Base-by-base conservation (phyloP, 208 protist genomes). In the Crithidia acanthocephali region DNA sequence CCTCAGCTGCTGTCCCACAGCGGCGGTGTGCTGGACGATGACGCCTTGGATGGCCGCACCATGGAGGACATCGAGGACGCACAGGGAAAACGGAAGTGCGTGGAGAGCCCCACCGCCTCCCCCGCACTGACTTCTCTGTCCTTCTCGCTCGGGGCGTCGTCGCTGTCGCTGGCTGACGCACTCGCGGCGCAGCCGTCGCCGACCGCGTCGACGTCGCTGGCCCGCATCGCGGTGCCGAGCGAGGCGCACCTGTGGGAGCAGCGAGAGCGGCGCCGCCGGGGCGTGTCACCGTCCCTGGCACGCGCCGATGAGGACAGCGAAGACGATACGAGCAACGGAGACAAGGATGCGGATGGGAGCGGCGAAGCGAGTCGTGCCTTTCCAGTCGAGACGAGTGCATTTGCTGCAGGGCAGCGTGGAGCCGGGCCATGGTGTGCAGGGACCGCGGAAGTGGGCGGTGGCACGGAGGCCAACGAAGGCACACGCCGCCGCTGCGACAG, bases 221-320 rank as follows among this genome's bases (percentile, higher is more conserved):
- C n/a, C n/a, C 51, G 53, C 22, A 35, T 62, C 13, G 59, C 72
- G 13, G 25, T 73, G 59, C 45, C 47, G 53, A 64, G 52, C 23
- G 71, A 72, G 47, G 56, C 30, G 42, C 65, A 51, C 45, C 27
- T 74, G 51, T 75, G 66, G 58, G 63, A 71, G 50, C 64, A 71
- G 57, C 57, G 62, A 28, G 48, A 68, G 58, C 64, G 72, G 13
- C 79, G 74, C 8, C 69, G 67, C 15, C 70, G 79, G 2, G 61
- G 40, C 11, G 70, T 42, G 7, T 84, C 79, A 2, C 79, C 79
- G 2, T 84, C 79, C 18, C 28, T 84, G 13, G 79, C 74, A 8
- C 73, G 79, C 0, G 69, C 68, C n/a, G 66, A 70, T 10, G 73
- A 74, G 11, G 64, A 72, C n/a, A 45, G 2, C 25, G 45, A 40